Evolutionary conservation across 2,329 filamentous ascomycete species (phyloP), one percentile per base, ranked within the genome.

Genomic region (Clonostachys solani): DNA sequence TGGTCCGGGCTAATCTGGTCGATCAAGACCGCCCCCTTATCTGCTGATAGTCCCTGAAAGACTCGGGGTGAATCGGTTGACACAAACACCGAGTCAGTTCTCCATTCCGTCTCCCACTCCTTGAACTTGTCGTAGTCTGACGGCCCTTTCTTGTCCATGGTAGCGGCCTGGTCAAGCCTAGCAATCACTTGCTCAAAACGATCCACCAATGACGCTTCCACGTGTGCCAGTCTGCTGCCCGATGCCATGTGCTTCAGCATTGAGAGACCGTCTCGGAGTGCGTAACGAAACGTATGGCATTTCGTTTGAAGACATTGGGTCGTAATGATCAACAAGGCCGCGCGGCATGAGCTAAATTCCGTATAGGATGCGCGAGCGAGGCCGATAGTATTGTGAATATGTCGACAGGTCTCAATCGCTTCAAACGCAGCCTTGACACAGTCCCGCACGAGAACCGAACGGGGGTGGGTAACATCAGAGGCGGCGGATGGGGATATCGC

Each of bases 291-390:
- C 34, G 59, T 55, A 46, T 68, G 63, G 10, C 65, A 66, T 41
- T 61, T 64, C 47, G 60, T 62, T 40, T 63, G 64, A 33, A 68
- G 56, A 42, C 66, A 68, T 43, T 69, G 66, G 3, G 66, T 66
- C 23, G 66, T 65, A 40, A 69, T 60, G 19, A 78, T 75, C 4
- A 80, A 63, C 6, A 80, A 61, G 9, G 77, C 75, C 7, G 75
- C 76, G 41, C 76, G 74, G 44, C 75, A 79, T 5, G 76, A 74
- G 54, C 73, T 77, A 53, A 78, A 80, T 51, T 80, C 76, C 4
- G 74, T 78, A 52, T 79, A 80, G 0, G 74, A 77, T 3, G 76
- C 73, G 33, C 74, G 68, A 6, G 76, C 75, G 45, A 80, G 73
- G 15, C 76, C 77, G 13, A 72, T 70, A 16, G 70, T 72, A 40